These are phyloP conservation scores for Kwoniella bestiolae DNA, from an alignment of 768 basidiomycete species.

Conservation along the genomic window DNA sequence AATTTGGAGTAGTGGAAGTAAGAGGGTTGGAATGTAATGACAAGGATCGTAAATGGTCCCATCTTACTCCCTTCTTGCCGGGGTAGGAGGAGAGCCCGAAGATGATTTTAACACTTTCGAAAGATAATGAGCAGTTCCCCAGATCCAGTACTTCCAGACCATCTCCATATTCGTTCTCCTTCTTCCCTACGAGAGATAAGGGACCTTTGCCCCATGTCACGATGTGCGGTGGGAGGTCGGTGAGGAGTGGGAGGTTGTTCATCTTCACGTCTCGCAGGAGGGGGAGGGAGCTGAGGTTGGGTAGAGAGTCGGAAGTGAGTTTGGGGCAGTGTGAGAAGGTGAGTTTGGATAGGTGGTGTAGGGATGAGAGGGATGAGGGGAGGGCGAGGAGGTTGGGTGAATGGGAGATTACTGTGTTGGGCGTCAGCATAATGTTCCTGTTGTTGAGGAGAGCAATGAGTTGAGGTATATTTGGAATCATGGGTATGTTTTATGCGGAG, in stretches of 20 bases:
- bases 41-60: conserved; percentile 41
- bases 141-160: conserved; percentile 50
- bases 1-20: conserved; percentile 31
- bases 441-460: too few species aligned
- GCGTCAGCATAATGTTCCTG: too few species aligned
- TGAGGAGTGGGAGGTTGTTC: conserved; percentile 47
- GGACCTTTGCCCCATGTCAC: conserved; percentile 44
- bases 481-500: too few species aligned
- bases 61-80: conserved; percentile 10
- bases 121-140: conserved; percentile 46
- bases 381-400: conserved; percentile 41
- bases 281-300: conserved; percentile 38
- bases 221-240: conserved; percentile 38
- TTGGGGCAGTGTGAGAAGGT: conserved; percentile 52
- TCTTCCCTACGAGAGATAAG: conserved; percentile 23
- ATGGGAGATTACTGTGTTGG: conserved; percentile 43
- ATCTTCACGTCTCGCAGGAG: conserved; percentile 49
- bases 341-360: conserved; percentile 47
- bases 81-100: conserved; percentile 18
- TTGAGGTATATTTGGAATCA: too few species aligned
- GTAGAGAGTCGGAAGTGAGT: conserved; percentile 32
- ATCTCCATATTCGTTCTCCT: conserved; percentile 27
- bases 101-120: conserved; percentile 14
- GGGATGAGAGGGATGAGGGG: conserved; percentile 25
- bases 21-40: conserved; percentile 48